Percentiles rank a stretch among this genome's conserved stretches.
These are phyloP conservation scores for Trichoderma endophyticum DNA, from an alignment of 2,329 filamentous ascomycete genomes.

Conservation along the genomic window DNA sequence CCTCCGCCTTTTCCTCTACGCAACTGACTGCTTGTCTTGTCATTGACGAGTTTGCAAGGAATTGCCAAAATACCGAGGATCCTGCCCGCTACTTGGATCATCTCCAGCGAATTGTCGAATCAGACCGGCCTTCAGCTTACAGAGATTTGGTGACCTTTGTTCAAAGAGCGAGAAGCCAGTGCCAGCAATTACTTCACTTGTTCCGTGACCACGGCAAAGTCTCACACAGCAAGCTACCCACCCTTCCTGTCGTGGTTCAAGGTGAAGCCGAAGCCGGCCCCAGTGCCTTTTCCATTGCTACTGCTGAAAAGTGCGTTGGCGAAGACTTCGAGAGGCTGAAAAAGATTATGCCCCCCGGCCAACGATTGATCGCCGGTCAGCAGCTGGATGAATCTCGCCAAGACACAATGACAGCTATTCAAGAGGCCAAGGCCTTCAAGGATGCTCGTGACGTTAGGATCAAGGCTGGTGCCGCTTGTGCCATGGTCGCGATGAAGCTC, in stretches of 20 bases:
- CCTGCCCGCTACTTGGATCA: slow-evolving; percentile 55
- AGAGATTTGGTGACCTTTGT: slow-evolving; percentile 86
- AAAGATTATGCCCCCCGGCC: slow-evolving; percentile 82
- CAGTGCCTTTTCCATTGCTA: slow-evolving; percentile 82
- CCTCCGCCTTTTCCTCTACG: slow-evolving; percentile 75
- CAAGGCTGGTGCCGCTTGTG: slow-evolving; percentile 80
- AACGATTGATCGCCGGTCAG: slow-evolving; percentile 78
- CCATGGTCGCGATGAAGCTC: slow-evolving; percentile 79
- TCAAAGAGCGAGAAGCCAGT: slow-evolving; percentile 86
- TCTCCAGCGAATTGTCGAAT: slow-evolving; percentile 74
- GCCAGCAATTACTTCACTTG: slow-evolving; percentile 81
- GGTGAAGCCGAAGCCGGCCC: slow-evolving; percentile 89
- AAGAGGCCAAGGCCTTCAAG: slow-evolving; percentile 76
- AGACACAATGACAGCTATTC: slow-evolving; percentile 67
- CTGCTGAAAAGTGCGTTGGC: slow-evolving; percentile 82
- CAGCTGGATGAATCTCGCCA: slow-evolving; percentile 74
- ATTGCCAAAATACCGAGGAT: slow-evolving; percentile 43
- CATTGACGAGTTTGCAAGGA: slow-evolving; percentile 82
- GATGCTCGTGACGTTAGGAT: slow-evolving; percentile 81
- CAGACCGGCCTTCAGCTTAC: slow-evolving; percentile 77
- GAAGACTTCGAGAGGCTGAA: slow-evolving; percentile 86
- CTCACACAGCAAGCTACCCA: slow-evolving; percentile 69
- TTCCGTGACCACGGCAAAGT: slow-evolving; percentile 91
- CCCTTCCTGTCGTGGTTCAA: slow-evolving; percentile 86
- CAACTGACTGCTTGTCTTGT: slow-evolving; percentile 81